phyloP scores from a whole-genome alignment of 768 basidiomycete genomes.

The Steccherinum ochraceum region DNA sequence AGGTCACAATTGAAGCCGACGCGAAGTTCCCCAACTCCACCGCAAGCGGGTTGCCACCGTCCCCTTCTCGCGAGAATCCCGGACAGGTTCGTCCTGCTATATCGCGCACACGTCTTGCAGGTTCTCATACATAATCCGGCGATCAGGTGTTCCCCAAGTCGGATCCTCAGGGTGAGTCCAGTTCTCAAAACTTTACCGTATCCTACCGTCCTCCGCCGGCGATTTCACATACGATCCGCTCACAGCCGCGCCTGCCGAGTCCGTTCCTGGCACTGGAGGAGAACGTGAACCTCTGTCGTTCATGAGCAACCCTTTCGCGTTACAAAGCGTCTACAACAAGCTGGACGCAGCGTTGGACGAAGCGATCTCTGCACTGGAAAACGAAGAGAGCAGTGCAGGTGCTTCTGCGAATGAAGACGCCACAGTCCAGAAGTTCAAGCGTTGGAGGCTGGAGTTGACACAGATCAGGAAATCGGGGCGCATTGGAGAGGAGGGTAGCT shows the following conservation, averaged over 20 bases:
- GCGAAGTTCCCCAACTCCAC: conserved; percentile 36
- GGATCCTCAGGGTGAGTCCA: conserved; percentile 38
- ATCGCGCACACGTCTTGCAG: neutral
- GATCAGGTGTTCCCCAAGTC: conserved; percentile 42
- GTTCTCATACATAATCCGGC: neutral
- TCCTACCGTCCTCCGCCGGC: neutral
- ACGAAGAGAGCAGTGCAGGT: conserved; percentile 33
- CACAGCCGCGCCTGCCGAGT: conserved; percentile 18
- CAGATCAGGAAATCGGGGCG: conserved; percentile 19
- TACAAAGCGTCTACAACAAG: conserved; percentile 35
- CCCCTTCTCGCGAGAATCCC: conserved; percentile 40
- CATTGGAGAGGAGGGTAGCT: neutral
- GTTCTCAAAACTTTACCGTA: too few species aligned
- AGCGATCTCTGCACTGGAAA: conserved; percentile 37
- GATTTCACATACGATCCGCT: conserved; percentile 6
- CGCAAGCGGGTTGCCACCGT: conserved; percentile 32
- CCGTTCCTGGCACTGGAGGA: conserved; percentile 18
- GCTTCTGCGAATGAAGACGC: conserved; percentile 27
- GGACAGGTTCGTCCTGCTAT: conserved; percentile 28
- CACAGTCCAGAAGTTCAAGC: conserved; percentile 33
- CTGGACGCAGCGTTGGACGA: conserved; percentile 38
- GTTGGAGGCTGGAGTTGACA: conserved; percentile 37
- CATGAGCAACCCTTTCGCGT: conserved; percentile 43
- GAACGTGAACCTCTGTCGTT: conserved; percentile 17
- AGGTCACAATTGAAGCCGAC: conserved; percentile 21